Base-by-base conservation (phyloP, 2,329 filamentous ascomycete species). In the Aureobasidium sp. region DNA sequence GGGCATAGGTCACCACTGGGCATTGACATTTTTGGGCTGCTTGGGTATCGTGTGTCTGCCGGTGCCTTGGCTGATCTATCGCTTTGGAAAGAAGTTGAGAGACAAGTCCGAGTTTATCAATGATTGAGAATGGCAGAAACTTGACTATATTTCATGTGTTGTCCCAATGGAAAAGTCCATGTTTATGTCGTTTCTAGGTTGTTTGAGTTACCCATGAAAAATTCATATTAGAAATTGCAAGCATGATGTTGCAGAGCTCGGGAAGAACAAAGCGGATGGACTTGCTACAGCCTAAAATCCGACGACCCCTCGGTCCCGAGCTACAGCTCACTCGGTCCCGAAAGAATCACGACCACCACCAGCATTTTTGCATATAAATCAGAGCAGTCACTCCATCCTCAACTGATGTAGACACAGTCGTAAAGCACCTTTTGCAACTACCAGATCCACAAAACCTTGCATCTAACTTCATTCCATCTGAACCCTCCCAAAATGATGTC, bases 1-100 rank as follows among this genome's bases (percentile, higher is more conserved):
- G 25, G 67, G 68, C 0, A 68, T 77, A 37, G 75, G 75, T 0
- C 70, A 73, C 9, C 75, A 75, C 63, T 76, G 74, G 69, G 76
- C 75, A 8, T 68, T 77, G 68, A 76, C 71, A 17, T 47, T 74
- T 14, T 59, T 77, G n/a, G 75, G 56, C 15, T 45, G 31, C 15
- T 22, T 60, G 20, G 56, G 56, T 3, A 17, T 49, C 1, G 3
- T 60, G 7, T 60, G 42, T 15, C 5, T 60, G 8, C 56, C 56
- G 2, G 31, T 47, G 4, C 55, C 55, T 4, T 47, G 15, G 15
- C 12, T 58, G 27, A 58, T 58, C 14, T 47, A 42, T n/a, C 41
- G 41, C 9, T 58, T 31, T 14, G 55, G 55, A 1, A 11, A 31
- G 27, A 25, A 20, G 15, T 7, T 58, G 12, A 25, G 55, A 27